These are phyloP conservation scores for Cystofilobasidium capitatum DNA, from an alignment of 768 basidiomycete species.

Conservation along the genomic window DNA sequence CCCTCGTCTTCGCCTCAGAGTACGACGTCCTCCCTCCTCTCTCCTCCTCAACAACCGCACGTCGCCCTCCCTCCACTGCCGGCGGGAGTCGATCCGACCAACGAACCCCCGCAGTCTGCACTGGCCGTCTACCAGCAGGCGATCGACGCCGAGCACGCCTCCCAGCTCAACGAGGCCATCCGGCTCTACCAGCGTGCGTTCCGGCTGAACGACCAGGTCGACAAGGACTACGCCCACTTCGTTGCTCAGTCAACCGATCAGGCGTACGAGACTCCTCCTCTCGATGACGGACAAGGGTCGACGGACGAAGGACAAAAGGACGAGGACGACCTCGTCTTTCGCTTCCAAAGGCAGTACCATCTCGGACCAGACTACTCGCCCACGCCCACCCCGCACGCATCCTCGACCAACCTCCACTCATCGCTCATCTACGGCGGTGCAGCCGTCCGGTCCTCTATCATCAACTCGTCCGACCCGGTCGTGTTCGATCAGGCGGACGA, in stretches of 20 bases:
- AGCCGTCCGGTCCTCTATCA: background rate
- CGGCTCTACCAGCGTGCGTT: constrained; percentile 14
- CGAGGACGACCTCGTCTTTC: constrained; percentile 6
- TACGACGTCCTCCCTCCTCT: background rate
- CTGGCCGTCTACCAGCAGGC: constrained; percentile 4
- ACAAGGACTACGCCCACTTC: background rate
- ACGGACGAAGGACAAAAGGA: no score
- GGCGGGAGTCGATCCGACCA: no score
- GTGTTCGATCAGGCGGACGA: constrained; percentile 9
- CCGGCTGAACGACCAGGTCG: constrained; percentile 15
- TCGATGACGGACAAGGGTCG: no score
- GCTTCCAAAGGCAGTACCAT: constrained; percentile 18
- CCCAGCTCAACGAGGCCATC: constrained; percentile 6
- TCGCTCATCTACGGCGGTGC: constrained; percentile 11
- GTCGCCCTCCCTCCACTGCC: background rate
- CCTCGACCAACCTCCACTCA: constrained; percentile 4
- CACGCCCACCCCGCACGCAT: background rate
- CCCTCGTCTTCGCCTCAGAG: background rate
- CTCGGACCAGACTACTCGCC: constrained; percentile 11
- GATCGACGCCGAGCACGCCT: constrained; percentile 5
- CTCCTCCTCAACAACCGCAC: background rate
- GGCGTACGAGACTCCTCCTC: background rate
- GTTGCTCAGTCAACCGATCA: no score
- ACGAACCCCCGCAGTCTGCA: background rate
- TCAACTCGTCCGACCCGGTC: background rate